phyloP scores from a whole-genome alignment of 495 filamentous ascomycete genomes.

The Tuber calosporum region DNA sequence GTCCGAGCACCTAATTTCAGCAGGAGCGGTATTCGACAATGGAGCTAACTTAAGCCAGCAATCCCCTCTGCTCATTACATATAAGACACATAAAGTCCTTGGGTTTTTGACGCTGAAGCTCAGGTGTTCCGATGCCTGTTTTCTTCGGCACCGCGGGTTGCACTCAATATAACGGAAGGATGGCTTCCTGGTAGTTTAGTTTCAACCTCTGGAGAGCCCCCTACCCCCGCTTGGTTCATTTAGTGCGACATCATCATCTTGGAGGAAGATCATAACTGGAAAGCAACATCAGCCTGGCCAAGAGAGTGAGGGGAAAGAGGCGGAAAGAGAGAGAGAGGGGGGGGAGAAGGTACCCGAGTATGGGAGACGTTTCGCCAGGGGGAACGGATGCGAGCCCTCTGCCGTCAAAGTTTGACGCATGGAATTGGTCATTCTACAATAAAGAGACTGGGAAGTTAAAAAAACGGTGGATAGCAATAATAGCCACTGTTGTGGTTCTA shows the following conservation, averaged over 20 bases:
- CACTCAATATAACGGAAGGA: neutral
- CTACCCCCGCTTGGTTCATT: neutral
- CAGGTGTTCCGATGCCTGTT: neutral
- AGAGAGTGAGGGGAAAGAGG: neutral
- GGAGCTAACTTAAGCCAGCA: neutral
- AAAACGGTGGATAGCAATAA: constrained; percentile 1
- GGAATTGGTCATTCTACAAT: neutral
- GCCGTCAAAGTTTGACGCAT: neutral
- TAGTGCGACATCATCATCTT: neutral
- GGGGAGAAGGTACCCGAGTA: neutral
- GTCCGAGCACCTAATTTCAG: neutral
- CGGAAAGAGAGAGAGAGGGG: no score
- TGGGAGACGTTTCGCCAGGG: neutral
- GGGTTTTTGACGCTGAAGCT: neutral
- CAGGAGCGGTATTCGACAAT: neutral
- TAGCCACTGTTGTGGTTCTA: neutral
- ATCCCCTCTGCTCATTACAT: neutral
- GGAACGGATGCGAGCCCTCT: neutral
- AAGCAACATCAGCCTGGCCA: neutral
- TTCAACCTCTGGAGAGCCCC: neutral
- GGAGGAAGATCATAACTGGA: neutral
- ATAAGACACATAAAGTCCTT: neutral
- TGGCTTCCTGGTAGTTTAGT: neutral
- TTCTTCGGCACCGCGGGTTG: neutral
- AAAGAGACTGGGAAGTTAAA: neutral